These are phyloP conservation scores for Fomitopsis serialis DNA, from an alignment of 768 basidiomycete genomes.

Conservation along the genomic window DNA sequence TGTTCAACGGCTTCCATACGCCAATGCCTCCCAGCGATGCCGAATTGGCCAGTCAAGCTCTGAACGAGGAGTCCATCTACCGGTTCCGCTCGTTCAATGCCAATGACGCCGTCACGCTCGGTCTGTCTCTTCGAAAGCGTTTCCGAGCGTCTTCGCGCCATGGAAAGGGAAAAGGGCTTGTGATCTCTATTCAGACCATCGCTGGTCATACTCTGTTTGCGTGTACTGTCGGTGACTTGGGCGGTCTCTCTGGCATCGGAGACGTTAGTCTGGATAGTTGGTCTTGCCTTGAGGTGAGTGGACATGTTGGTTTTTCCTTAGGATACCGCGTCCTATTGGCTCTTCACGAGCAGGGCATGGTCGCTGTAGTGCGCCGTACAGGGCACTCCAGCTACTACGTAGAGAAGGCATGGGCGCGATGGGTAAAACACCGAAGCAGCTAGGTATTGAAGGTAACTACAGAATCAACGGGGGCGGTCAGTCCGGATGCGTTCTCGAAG, in stretches of 20 bases:
- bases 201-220: slow-evolving; percentile 76
- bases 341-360: slow-evolving; percentile 41
- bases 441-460: slow-evolving; percentile 62
- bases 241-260: slow-evolving; percentile 55
- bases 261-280: slow-evolving; percentile 82
- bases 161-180: slow-evolving; percentile 72
- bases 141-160: slow-evolving; percentile 71
- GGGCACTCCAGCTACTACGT: slow-evolving; percentile 85
- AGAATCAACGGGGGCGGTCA: slow-evolving; percentile 74
- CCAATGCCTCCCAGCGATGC: slow-evolving; percentile 61
- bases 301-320: background rate
- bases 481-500: slow-evolving; percentile 20
- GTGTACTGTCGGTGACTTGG: slow-evolving; percentile 80
- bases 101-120: slow-evolving; percentile 75
- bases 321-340: background rate
- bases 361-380: slow-evolving; percentile 71
- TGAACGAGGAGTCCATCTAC: slow-evolving; percentile 63
- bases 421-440: slow-evolving; percentile 70
- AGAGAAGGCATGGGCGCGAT: slow-evolving; percentile 80
- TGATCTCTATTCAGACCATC: slow-evolving; percentile 75
- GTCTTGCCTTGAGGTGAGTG: slow-evolving; percentile 55
- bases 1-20: slow-evolving; percentile 62
- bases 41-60: slow-evolving; percentile 65
- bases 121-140: slow-evolving; percentile 77
- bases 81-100: slow-evolving; percentile 73